A percentile compares a stretch with the other conserved stretches of the same genome.
These are phyloP conservation scores for Thalassiosira ordinaria DNA, from an alignment of 352 stramenopile genomes.

Conservation along the genomic window DNA sequence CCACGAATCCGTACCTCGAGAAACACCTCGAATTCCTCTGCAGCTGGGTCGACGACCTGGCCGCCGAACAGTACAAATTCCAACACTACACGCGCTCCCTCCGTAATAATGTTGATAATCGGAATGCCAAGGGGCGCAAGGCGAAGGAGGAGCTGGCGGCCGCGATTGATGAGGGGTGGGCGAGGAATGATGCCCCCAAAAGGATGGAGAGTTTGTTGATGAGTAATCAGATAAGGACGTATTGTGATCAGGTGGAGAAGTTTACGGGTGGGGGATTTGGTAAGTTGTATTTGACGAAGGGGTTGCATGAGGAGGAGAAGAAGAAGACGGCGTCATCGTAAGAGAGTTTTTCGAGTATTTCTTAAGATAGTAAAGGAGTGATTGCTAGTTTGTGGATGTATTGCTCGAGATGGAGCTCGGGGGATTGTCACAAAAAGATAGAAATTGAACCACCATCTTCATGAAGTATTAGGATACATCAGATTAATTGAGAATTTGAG, in stretches of 20 bases:
- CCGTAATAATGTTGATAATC: slow-evolving; percentile 41
- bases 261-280: slow-evolving; percentile 76
- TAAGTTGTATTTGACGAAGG: slow-evolving; percentile 81
- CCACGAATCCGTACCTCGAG: slow-evolving; percentile 94
- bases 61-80: slow-evolving; percentile 91
- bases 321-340: slow-evolving; percentile 19
- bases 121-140: slow-evolving; percentile 57
- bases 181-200: slow-evolving; percentile 68
- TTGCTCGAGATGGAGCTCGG: too few species aligned
- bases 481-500: too few species aligned
- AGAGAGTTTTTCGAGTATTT: neutral
- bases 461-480: too few species aligned
- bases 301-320: slow-evolving; percentile 77
- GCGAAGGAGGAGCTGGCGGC: slow-evolving; percentile 47
- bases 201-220: slow-evolving; percentile 85
- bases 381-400: too few species aligned
- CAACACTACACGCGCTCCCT: slow-evolving; percentile 81
- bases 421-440: too few species aligned
- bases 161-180: slow-evolving; percentile 59
- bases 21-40: slow-evolving; percentile 98
- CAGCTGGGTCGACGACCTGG: slow-evolving; percentile 96
- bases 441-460: too few species aligned
- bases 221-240: slow-evolving; percentile 84
- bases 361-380: too few species aligned
- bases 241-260: slow-evolving; percentile 86